Evolutionary conservation across 2,329 filamentous ascomycete genomes (phyloP), one percentile per base, ranked within the genome.

Genomic region (Venturia aucupariae): DNA sequence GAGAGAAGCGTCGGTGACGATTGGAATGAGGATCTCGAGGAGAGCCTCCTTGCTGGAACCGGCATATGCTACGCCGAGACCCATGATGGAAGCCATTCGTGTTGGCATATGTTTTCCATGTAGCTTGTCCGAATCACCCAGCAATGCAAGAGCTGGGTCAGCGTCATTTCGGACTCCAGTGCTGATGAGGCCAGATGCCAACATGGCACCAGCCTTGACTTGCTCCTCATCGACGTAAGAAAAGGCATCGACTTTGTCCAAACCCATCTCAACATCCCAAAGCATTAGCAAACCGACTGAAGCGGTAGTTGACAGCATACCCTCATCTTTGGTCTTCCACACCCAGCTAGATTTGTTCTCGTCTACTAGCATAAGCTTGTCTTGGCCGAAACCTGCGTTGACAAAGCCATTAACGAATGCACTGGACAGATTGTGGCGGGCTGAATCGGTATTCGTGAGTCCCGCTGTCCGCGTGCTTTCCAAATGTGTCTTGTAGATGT

Each of bases 401-500:
- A 94, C 92, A 72, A 99, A 97, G 0, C 90, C 90, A 72, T 99
- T 99, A 68, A 99, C 95, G 70, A 99, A 97, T 4, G 89, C 92
- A 63, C 93, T 94, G 4, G 94, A 92, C 66, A 99, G 83, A 72
- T 99, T 99, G 80, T 99, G 93, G 70, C 92, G 85, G 38, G 93
- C 92, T 11, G 94, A 99, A 74, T 99, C 94, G 59, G 95, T 86
- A 73, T 97, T 97, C 13, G 93, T 97, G 78, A 96, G 85, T 42
- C 92, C 92, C 30, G 91, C 90, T 63, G 95, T 94, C 67, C 95
- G 86, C 71, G 88, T 96, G 79, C 90, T 97, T 78, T 99, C 94
- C 5, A 99, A 84, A 76, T 99, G 94, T 73, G 92, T 96, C 81
- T 99, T 99, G 84, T 99, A 99, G 71, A 99, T 99, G 72, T 99